A percentile compares a stretch with the other conserved stretches of the same genome.
These are phyloP conservation scores for Canavalia ensiformis DNA, from an alignment of 306 rosid species.

Conservation along the genomic window DNA sequence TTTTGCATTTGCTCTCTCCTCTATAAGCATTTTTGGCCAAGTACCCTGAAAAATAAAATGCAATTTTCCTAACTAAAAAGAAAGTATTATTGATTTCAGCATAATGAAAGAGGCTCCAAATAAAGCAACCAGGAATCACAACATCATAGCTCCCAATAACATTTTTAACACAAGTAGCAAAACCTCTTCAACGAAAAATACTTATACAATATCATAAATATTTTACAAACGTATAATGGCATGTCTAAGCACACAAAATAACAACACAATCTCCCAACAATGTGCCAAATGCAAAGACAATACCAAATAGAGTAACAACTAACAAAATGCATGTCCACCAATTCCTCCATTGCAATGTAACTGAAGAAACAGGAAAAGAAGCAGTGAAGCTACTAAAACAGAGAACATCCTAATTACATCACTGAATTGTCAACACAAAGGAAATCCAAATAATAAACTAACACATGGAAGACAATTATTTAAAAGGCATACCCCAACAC, in stretches of 20 bases:
- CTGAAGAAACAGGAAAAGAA: conserved; percentile 18
- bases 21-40: neutral
- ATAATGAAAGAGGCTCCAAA: conserved; percentile 21
- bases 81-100: conserved; percentile 1
- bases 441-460: conserved; percentile 11
- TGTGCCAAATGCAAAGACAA: neutral
- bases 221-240: conserved; percentile 31
- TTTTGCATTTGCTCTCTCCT: conserved; percentile 40
- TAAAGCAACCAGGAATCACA: conserved; percentile 27
- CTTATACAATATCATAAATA: conserved; percentile 13
- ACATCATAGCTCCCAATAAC: neutral
- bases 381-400: conserved; percentile 15
- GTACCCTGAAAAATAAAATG: conserved; percentile 15
- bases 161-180: neutral
- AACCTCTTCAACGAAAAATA: conserved; percentile 11
- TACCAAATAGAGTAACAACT: conserved; percentile 17
- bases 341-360: conserved; percentile 36
- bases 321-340: conserved; percentile 35
- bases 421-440: conserved; percentile 20
- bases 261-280: conserved; percentile 25
- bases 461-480: conserved; percentile 25
- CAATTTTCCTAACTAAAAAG: neutral
- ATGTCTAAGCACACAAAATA: conserved; percentile 5
- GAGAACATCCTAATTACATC: conserved; percentile 10
- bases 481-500: conserved; percentile 70